Conservation (phyloP, 257 asterid species). For the Jacaranda mimosifolia region DNA sequence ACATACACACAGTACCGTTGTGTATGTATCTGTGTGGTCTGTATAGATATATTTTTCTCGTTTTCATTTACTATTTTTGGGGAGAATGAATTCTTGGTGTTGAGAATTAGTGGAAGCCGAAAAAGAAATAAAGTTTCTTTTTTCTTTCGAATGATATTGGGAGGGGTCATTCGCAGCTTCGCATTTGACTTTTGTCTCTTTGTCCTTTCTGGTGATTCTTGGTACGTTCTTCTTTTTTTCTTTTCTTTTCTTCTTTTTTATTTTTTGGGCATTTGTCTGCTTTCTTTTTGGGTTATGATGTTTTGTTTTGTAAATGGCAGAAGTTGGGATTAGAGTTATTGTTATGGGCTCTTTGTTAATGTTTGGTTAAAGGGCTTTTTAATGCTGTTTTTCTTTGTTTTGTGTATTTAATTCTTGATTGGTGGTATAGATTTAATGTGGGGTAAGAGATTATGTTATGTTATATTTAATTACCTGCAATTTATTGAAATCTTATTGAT, state of each 20-base stretch:
- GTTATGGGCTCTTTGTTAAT: constrained; percentile 4
- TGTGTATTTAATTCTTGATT: not conserved
- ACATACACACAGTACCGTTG: not conserved
- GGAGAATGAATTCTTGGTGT: constrained; percentile 21
- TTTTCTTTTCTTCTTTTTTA: not conserved
- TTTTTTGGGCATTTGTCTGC: not conserved
- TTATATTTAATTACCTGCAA: constrained; percentile 1
- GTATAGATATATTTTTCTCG: not conserved
- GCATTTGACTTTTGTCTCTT: constrained; percentile 41
- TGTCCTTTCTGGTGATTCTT: constrained; percentile 32
- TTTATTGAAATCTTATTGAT: constrained; percentile 15
- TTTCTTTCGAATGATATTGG: constrained; percentile 13
- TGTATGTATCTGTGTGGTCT: not conserved
- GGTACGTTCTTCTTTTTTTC: constrained; percentile 31
- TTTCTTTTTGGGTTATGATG: not conserved
- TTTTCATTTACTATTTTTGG: constrained; percentile 38
- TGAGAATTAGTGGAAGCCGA: constrained; percentile 36
- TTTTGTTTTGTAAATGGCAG: constrained; percentile 3
- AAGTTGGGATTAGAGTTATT: constrained; percentile 8
- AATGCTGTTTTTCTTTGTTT: constrained; percentile 4
- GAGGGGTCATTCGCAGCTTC: constrained; percentile 34
- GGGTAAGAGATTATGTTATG: not conserved
- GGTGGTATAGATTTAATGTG: not conserved
- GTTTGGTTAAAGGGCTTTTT: not conserved
- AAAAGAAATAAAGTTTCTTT: not conserved